These are phyloP conservation scores for Neophaeococcomyces mojaviensis DNA, from an alignment of 2,329 filamentous ascomycete genomes.

Conservation along the genomic window DNA sequence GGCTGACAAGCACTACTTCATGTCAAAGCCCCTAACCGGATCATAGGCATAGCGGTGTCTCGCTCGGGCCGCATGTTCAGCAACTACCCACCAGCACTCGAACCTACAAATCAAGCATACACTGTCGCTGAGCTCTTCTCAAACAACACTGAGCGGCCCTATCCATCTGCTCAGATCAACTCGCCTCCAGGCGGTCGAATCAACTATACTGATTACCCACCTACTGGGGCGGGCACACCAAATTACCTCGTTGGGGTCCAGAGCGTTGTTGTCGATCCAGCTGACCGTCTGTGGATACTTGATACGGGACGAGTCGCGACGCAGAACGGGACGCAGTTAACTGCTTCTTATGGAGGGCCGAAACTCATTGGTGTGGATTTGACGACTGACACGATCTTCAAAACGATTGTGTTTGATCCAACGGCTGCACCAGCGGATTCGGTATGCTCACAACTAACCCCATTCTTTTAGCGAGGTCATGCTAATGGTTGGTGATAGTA, in stretches of 20 bases:
- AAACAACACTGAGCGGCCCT: conserved; percentile 39
- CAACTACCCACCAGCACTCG: conserved; percentile 45
- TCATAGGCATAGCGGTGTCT: conserved; percentile 48
- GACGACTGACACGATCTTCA: conserved; percentile 37
- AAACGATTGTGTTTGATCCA: conserved; percentile 45
- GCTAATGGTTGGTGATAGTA: conserved; percentile 26
- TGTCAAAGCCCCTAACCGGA: too few species aligned
- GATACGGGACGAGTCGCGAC: conserved; percentile 44
- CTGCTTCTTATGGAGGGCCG: conserved; percentile 41
- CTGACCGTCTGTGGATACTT: conserved; percentile 47
- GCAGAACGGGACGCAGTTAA: conserved; percentile 37
- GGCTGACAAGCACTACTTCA: too few species aligned
- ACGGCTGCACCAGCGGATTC: conserved; percentile 41
- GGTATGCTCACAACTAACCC: background rate
- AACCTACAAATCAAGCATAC: conserved; percentile 43
- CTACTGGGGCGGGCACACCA: conserved; percentile 39
- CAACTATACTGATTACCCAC: conserved; percentile 43
- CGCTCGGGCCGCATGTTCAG: conserved; percentile 44
- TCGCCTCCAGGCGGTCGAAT: conserved; percentile 44
- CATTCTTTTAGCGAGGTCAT: background rate
- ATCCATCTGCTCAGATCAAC: conserved; percentile 39
- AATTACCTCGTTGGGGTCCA: conserved; percentile 46
- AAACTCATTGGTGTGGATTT: conserved; percentile 46
- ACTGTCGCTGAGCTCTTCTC: conserved; percentile 41
- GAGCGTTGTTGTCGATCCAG: conserved; percentile 44